A percentile compares a stretch with the other conserved stretches of the same genome.
Conservation (phyloP, 208 protist species). For the Acanthamoeba castellanii region DNA sequence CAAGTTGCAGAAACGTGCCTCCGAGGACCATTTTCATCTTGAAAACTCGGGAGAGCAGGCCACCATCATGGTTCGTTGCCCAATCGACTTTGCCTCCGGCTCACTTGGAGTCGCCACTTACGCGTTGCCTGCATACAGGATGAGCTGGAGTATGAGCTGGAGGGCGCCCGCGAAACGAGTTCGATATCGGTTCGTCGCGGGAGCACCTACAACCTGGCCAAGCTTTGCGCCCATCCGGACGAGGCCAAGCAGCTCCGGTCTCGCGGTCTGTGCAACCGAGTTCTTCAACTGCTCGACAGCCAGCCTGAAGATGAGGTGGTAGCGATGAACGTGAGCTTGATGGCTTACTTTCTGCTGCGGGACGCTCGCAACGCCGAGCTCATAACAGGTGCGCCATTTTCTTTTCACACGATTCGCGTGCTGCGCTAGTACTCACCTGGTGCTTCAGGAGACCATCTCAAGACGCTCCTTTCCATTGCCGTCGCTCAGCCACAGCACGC, state of each 20-base stretch:
- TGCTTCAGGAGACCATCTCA: background rate
- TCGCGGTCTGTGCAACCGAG: background rate
- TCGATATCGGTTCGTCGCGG: background rate
- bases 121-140: background rate
- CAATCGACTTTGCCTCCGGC: background rate
- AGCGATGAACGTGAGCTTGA: conserved; percentile 31
- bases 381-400: background rate
- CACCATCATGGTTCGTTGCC: background rate
- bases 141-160: conserved; percentile 34
- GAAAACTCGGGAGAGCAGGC: conserved; percentile 39
- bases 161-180: background rate
- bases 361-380: conserved; percentile 47
- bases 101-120: background rate
- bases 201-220: conserved; percentile 49
- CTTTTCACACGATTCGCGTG: background rate
- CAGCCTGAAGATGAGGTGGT: conserved; percentile 12
- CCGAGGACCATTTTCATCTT: conserved; percentile 41
- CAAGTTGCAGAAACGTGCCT: background rate
- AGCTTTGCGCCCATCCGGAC: conserved; percentile 3
- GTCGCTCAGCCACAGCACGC: background rate
- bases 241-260: conserved; percentile 29
- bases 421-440: background rate
- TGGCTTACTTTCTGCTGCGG: conserved; percentile 25
- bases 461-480: background rate
- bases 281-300: background rate